Evolutionary conservation across 1,139 yeast genomes (phyloP), one percentile per base, ranked within the genome.

Genomic region (Groenewaldozyma auringiensis): DNA sequence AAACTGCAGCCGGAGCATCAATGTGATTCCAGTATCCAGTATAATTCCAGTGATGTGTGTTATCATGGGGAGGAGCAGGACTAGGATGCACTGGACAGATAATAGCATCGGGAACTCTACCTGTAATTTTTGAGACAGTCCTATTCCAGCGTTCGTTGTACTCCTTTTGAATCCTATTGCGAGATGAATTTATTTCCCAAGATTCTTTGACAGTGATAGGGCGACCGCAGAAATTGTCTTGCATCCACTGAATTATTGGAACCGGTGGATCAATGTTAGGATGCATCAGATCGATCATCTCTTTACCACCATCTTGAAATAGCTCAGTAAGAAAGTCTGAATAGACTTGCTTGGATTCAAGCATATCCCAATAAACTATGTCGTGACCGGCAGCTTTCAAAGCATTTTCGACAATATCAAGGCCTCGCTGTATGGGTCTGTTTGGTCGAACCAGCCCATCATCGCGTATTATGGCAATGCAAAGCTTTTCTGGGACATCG

Each of bases 11-110:
- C 1, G 76, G 58, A 50, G 67, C 74, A 55, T 76, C 79, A 42
- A 72, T 51, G 16, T 69, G 59, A 53, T 75, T 75, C 54, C 73
- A 63, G 9, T 67, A 65, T 25, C 72, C 62, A 16, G 78, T 70
- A 55, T 74, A 72, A 25, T 55, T 13, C 41, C 46, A 44, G 40
- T 43, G 44, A 13, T 40, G 40, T 4, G 49, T 47, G 17, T 45
- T 40, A 21, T 42, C 43, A 14, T 47, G 50, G 4, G 46, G 37
- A 41, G 51, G 57, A 59, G 65, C 22, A 65, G 54, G 37, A 50
- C 47, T 31, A 32, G 49, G 39, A 49, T 52, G 20, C 59, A 61
- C 56, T 2, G 73, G 72, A 22, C 58, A 44, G 6, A 69, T 53
- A n/a, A 65, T 44, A 43, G 64, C 67, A 50, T 68, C 72, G 4